phyloP scores from a whole-genome alignment of 2,329 filamentous ascomycete species.

The Exophiala dermatitidis region DNA sequence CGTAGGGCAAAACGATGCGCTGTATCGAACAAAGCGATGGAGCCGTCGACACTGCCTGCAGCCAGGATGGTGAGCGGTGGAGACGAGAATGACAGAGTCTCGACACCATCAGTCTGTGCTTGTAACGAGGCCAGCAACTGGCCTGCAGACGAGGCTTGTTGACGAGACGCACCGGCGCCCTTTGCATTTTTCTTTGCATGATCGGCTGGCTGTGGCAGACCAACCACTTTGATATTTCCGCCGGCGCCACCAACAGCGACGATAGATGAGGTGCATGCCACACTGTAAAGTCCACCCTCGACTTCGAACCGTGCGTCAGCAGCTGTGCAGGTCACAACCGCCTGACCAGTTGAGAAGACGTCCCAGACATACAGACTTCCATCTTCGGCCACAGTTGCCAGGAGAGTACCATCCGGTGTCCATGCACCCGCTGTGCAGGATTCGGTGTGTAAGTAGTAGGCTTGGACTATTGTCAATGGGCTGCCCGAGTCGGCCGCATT shows the following conservation, averaged over 20 bases:
- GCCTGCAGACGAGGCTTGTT: conserved; percentile 45
- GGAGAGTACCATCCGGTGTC: conserved; percentile 76
- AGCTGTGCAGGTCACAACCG: conserved; percentile 68
- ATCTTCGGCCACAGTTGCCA: conserved; percentile 86
- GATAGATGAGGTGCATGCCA: conserved; percentile 73
- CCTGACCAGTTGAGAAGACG: conserved; percentile 60
- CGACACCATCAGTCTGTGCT: conserved; percentile 70
- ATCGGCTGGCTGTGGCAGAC: conserved; percentile 58
- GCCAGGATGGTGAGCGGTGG: conserved; percentile 55
- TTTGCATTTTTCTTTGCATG: conserved; percentile 48
- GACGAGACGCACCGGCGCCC: conserved; percentile 33
- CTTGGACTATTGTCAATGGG: conserved; percentile 74
- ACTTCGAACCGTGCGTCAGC: conserved; percentile 86
- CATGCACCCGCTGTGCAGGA: conserved; percentile 84
- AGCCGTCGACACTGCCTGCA: conserved; percentile 57
- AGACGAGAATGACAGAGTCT: conserved; percentile 62
- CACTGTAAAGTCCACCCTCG: conserved; percentile 82
- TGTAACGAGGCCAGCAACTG: conserved; percentile 77
- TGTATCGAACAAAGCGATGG: conserved; percentile 79
- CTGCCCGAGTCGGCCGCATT: conserved; percentile 55
- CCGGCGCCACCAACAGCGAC: conserved; percentile 82
- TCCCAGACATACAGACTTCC: conserved; percentile 87
- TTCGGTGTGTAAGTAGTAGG: conserved; percentile 83
- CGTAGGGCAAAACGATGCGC: conserved; percentile 81
- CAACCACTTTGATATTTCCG: conserved; percentile 76